Evolutionary conservation across 2,329 filamentous ascomycete species (phyloP).

Genomic region (Boeremia lycopersici): DNA sequence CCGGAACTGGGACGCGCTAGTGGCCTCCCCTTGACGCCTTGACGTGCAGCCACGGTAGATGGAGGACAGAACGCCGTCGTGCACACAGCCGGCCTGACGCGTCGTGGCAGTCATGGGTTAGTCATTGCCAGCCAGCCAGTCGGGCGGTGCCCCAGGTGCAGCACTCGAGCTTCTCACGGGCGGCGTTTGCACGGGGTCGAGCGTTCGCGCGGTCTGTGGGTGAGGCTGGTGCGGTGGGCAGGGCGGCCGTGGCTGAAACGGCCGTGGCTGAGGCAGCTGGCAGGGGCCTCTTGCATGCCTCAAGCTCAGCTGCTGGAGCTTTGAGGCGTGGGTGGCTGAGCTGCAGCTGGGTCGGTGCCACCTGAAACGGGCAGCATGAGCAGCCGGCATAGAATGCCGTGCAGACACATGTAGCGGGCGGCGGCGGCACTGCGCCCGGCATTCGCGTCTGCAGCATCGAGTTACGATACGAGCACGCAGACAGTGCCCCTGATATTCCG

Average conservation of each 20-base stretch:
- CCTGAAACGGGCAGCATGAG: conserved; percentile 1
- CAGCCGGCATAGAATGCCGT: neutral
- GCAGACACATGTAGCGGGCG: neutral
- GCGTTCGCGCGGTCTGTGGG: neutral
- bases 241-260: conserved; percentile 19
- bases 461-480: no score
- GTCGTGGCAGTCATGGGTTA: neutral
- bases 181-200: no score
- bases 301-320: no score
- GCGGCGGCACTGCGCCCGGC: neutral
- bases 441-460: no score
- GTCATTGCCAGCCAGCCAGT: no score
- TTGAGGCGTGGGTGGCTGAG: conserved; percentile 14
- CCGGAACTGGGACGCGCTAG: conserved; percentile 1
- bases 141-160: no score
- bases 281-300: conserved; percentile 7
- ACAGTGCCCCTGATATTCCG: neutral
- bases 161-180: no score
- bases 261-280: neutral
- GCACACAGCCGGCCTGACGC: conserved; percentile 1
- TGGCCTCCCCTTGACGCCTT: conserved; percentile 4
- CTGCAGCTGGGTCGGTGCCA: conserved; percentile 5
- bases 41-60: conserved; percentile 13
- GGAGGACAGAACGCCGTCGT: neutral
- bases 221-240: neutral